These are phyloP conservation scores for Dispira parvispora DNA, from an alignment of 192 early-diverging fungal species.

Conservation along the genomic window DNA sequence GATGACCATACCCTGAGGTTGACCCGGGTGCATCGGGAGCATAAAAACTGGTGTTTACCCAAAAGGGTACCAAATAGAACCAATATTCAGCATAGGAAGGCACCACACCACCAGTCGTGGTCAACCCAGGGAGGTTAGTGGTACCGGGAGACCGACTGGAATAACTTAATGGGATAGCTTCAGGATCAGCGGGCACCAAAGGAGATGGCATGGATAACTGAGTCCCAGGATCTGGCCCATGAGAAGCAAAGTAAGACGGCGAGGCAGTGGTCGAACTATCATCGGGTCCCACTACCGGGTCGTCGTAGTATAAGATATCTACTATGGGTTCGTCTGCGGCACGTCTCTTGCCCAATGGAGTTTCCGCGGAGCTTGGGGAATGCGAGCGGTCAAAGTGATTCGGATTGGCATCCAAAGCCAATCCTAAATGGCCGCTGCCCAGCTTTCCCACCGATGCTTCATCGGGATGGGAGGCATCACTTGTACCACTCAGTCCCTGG, in stretches of 20 bases:
- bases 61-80: slow-evolving; percentile 52
- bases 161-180: no score
- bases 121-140: no score
- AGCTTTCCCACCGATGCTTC: no score
- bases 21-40: slow-evolving; percentile 14
- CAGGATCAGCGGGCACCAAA: no score
- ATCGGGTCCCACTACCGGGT: background rate
- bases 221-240: background rate
- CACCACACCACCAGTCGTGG: no score
- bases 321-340: background rate
- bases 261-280: background rate
- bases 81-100: slow-evolving; percentile 18
- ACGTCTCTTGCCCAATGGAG: no score
- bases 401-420: no score
- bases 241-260: slow-evolving; percentile 4
- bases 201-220: no score
- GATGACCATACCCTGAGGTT: slow-evolving; percentile 13
- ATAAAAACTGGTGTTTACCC: slow-evolving; percentile 89
- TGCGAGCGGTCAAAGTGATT: background rate
- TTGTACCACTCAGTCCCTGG: background rate
- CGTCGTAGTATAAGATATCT: background rate
- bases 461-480: no score
- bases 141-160: no score
- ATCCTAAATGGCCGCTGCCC: no score
- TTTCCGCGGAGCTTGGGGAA: background rate